Conservation (phyloP, 2,329 filamentous ascomycete species). For the Scedosporium minutisporum region DNA sequence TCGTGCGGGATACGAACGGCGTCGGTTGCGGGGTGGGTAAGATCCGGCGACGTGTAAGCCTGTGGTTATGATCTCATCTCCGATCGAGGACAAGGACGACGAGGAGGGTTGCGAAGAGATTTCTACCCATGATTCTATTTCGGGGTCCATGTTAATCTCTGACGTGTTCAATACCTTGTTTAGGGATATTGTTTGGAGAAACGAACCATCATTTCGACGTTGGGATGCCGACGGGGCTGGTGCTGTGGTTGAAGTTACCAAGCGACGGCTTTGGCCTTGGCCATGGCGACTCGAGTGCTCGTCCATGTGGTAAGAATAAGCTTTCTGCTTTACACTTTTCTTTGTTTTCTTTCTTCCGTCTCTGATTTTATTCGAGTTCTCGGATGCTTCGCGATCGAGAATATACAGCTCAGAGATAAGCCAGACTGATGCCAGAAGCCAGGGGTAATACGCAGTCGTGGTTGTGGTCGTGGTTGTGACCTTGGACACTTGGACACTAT, state of each 20-base stretch:
- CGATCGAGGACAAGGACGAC: constrained; percentile 77
- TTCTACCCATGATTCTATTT: constrained; percentile 87
- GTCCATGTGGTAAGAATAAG: background rate
- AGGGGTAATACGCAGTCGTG: background rate
- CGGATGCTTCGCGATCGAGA: background rate
- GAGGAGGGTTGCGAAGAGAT: constrained; percentile 87
- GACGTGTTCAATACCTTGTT: background rate
- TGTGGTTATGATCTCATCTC: constrained; percentile 84
- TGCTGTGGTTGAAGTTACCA: background rate
- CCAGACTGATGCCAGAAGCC: background rate
- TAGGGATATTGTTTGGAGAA: background rate
- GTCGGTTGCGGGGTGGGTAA: constrained; percentile 40
- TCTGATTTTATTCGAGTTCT: background rate
- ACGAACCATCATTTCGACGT: constrained; percentile 1
- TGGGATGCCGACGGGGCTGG: background rate
- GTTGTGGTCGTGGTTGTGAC: too few species aligned
- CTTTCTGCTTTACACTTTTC: background rate
- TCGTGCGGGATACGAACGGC: constrained; percentile 34
- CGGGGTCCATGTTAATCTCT: background rate
- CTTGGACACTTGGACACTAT: too few species aligned
- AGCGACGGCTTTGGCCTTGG: background rate
- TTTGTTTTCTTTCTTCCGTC: background rate
- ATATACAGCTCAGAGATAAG: background rate
- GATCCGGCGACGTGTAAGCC: constrained; percentile 64
- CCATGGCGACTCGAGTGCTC: background rate